Evolutionary conservation across 768 basidiomycete genomes (phyloP).

Genomic region (Strobilomyces echinocephalus): DNA sequence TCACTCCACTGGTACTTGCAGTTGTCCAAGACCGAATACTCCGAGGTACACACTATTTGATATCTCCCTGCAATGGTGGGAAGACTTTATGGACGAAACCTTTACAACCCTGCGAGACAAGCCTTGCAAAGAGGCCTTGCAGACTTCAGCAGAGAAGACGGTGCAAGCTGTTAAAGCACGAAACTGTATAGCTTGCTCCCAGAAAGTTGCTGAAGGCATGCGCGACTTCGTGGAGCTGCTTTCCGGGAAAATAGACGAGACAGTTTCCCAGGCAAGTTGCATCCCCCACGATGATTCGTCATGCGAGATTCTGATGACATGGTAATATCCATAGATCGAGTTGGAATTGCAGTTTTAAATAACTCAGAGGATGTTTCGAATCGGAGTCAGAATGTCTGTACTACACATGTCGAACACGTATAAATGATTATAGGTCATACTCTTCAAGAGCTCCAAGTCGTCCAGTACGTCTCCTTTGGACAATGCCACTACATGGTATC

Average conservation of each 20-base stretch:
- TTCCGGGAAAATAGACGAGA: slow-evolving; percentile 7
- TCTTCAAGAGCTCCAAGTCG: too few relatives aligned
- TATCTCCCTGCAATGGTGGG: slow-evolving; percentile 18
- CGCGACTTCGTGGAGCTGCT: slow-evolving; percentile 13
- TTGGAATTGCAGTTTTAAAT: not conserved
- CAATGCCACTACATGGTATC: too few relatives aligned
- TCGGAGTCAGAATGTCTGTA: too few relatives aligned
- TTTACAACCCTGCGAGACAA: slow-evolving; percentile 15
- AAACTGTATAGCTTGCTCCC: slow-evolving; percentile 1
- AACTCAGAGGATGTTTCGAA: too few relatives aligned
- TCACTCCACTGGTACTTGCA: not conserved
- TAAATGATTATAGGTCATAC: too few relatives aligned
- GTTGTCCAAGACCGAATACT: not conserved
- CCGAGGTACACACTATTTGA: not conserved
- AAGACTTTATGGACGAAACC: slow-evolving; percentile 13
- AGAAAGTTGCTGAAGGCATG: slow-evolving; percentile 7
- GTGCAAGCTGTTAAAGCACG: not conserved
- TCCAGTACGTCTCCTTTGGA: too few relatives aligned
- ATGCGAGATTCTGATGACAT: not conserved
- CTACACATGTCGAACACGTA: too few relatives aligned
- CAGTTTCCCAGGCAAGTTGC: slow-evolving; percentile 12
- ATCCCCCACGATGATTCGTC: not conserved
- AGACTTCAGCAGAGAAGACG: not conserved
- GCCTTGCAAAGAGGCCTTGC: slow-evolving; percentile 13
- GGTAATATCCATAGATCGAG: not conserved